Base-by-base conservation (phyloP, 768 basidiomycete species). In the Hysterangium stoloniferum region DNA sequence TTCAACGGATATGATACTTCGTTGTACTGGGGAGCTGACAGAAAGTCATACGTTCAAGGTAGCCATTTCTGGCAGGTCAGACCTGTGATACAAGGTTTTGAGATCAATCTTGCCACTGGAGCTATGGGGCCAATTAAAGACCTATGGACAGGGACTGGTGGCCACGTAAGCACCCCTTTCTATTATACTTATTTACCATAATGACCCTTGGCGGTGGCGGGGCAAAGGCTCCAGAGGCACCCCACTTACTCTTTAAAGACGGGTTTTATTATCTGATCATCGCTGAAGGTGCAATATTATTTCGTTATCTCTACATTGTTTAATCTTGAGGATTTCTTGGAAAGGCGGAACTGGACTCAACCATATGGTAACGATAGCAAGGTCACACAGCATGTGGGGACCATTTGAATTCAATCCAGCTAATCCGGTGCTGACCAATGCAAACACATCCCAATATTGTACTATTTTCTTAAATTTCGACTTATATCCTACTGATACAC, bases 1-100 rank as follows among this genome's bases (percentile, higher is more conserved):
- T 66, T 66, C 45, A 57, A 57, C 43, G 66, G 66, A 0, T 68
- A 66, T 52, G 66, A 68, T 45, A 59, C 62, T 2, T 66, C 65
- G 2, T 61, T 59, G 17, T 68, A 65, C 54, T 68, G 66, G 64
- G 61, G 63, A 36, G 48, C 54, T 25, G 61, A 65, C 22, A 66
- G 66, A 19, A 61, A 62, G 29, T 48, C 59, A 3, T 68, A 64
- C 32, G 57, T 68, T n/a, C 61, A 60, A 24, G 66, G 63, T 9
- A 53, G 54, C 19, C 50, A 53, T 33, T 32, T 37, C 3, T 59
- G 57, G 56, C 46, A 50, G 57, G 37, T 64, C 43, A 45, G 40
- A n/a, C 49, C 47, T 40, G 40, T 20, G 22, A 28, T 31, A 32
- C 52, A 27, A 42, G 40, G 54, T 9, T 50, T 62, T 58, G 43